Conservation (phyloP, 2,329 filamentous ascomycete genomes). For the Paraconiothyrium sp. region DNA sequence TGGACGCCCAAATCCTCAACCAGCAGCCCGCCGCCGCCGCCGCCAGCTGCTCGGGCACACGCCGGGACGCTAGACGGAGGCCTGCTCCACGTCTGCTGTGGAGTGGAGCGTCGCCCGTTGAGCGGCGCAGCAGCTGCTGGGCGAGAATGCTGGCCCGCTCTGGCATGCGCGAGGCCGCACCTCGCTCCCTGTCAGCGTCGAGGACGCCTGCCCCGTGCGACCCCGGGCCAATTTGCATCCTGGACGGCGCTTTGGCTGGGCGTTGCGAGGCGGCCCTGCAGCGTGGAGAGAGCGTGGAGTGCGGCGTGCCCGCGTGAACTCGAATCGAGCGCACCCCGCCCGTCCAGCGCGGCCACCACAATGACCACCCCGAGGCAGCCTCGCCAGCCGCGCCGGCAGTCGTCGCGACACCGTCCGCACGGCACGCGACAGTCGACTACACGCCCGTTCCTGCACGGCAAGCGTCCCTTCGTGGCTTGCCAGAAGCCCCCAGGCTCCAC, state of each 20-base stretch:
- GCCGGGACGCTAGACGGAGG: not conserved
- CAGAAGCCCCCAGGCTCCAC: not conserved
- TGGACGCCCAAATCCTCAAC: not conserved
- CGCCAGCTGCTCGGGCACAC: not conserved
- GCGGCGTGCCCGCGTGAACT: not conserved
- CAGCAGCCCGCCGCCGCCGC: not conserved
- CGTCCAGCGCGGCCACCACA: not conserved
- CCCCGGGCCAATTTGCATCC: conserved; percentile 25
- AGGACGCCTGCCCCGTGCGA: conserved; percentile 37
- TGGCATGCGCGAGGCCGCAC: conserved; percentile 28
- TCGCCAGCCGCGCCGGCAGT: not conserved
- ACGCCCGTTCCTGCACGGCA: not conserved
- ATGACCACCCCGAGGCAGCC: not conserved
- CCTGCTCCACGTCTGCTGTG: not conserved
- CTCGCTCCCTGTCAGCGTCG: conserved; percentile 19
- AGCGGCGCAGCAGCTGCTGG: not conserved
- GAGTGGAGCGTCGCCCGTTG: conserved; percentile 7
- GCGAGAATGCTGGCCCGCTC: conserved; percentile 28
- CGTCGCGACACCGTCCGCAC: not conserved
- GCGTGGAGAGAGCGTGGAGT: conserved; percentile 16
- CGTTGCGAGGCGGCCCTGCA: conserved; percentile 8
- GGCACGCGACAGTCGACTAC: not conserved
- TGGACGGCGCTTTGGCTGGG: conserved; percentile 17
- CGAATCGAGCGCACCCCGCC: not conserved
- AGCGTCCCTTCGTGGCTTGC: not conserved